Percentiles rank a stretch among this genome's conserved stretches.
phyloP scores from a whole-genome alignment of 305 asterid genomes.

The Solanum hybrid region DNA sequence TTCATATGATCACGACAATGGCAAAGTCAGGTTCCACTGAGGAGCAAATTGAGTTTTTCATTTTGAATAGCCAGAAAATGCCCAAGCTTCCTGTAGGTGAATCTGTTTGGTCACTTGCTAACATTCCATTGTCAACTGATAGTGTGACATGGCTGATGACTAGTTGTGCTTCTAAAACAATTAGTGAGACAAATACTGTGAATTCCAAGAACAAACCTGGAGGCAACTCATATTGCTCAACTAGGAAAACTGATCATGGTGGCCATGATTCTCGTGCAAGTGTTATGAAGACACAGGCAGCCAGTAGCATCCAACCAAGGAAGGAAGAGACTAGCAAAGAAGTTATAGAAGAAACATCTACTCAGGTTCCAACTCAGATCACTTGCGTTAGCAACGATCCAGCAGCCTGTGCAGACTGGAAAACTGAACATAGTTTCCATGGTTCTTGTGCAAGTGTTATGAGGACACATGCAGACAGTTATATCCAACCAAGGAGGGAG shows the following conservation, averaged over 20 bases:
- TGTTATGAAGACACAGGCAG: conserved; percentile 12
- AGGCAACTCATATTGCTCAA: conserved; percentile 57
- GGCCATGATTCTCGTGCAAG: conserved; percentile 11
- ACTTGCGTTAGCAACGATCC: conserved; percentile 15
- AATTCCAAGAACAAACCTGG: conserved; percentile 20
- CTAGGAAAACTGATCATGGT: conserved; percentile 32
- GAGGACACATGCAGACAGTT: conserved; percentile 8
- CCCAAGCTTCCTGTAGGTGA: conserved; percentile 66
- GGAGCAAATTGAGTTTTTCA: conserved; percentile 72
- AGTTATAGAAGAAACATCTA: not conserved
- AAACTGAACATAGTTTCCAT: conserved; percentile 39
- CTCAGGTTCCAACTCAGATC: conserved; percentile 18
- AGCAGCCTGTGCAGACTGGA: not conserved
- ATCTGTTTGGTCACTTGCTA: conserved; percentile 56
- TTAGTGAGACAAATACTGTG: conserved; percentile 22
- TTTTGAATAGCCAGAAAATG: conserved; percentile 69
- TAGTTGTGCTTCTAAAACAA: conserved; percentile 6
- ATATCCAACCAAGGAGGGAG: conserved; percentile 5
- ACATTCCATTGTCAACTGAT: conserved; percentile 20
- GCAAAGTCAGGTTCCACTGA: conserved; percentile 69
- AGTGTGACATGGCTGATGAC: conserved; percentile 4
- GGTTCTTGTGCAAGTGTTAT: conserved; percentile 4
- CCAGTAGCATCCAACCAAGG: conserved; percentile 2
- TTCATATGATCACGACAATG: conserved; percentile 75
- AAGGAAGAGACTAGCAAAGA: conserved; percentile 1